Evolutionary conservation across 2,329 filamentous ascomycete genomes (phyloP).

Genomic region (Exserohilum turcica): DNA sequence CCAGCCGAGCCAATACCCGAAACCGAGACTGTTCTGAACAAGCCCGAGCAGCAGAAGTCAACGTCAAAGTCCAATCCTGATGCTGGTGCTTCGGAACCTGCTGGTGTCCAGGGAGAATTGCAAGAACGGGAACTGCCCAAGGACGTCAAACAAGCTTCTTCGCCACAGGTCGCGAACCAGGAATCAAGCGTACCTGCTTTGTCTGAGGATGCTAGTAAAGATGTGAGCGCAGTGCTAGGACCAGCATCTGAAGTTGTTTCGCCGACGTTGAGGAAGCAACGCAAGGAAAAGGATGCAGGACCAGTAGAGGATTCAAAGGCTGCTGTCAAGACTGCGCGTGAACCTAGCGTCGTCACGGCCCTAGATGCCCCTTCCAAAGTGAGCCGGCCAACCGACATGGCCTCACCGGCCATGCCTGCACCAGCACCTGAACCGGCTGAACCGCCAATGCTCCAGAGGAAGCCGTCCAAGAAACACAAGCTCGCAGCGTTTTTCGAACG

Average conservation of each 20-base stretch:
- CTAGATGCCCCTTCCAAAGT: not conserved
- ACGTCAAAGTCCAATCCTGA: conserved; percentile 21
- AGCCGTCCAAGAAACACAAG: conserved; percentile 47
- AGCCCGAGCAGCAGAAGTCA: conserved; percentile 25
- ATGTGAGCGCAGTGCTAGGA: conserved; percentile 5
- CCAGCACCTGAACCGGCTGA: conserved; percentile 18
- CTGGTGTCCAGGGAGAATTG: not conserved
- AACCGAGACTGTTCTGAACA: conserved; percentile 8
- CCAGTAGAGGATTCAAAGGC: not conserved
- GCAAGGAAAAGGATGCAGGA: conserved; percentile 25
- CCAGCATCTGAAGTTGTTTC: conserved; percentile 5
- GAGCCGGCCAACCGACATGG: not conserved
- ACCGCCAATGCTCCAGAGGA: conserved; percentile 39
- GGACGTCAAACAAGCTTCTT: conserved; percentile 3
- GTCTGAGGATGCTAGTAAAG: not conserved
- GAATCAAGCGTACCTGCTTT: not conserved
- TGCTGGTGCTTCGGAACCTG: conserved; percentile 3
- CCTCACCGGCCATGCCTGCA: conserved; percentile 1
- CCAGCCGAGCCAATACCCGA: conserved; percentile 6
- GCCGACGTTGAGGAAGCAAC: conserved; percentile 25
- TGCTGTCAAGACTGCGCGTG: not conserved
- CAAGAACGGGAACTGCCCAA: not conserved
- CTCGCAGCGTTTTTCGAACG: conserved; percentile 42
- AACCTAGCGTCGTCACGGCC: not conserved
- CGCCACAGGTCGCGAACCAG: not conserved